A percentile compares a stretch with the other conserved stretches of the same genome.
Evolutionary conservation across 331 rosid genomes (phyloP).

Genomic region (Cucumis variabilis): DNA sequence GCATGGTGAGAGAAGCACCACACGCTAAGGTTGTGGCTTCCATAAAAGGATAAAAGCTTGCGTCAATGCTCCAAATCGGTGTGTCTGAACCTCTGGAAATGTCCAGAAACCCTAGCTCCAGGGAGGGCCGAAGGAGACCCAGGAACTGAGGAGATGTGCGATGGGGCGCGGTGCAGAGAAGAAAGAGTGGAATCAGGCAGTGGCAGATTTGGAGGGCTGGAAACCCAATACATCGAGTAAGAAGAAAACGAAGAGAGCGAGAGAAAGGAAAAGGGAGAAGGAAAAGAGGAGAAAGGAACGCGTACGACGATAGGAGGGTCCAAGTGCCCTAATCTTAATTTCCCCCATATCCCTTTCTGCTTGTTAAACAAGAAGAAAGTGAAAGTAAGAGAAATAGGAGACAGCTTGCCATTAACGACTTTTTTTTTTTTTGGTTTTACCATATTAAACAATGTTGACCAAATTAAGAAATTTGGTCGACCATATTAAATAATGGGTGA

Average conservation of each 20-base stretch:
- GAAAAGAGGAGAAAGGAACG: neutral
- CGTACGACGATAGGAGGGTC: neutral
- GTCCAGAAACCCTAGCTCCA: conserved; percentile 64
- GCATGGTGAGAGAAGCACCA: too few relatives aligned
- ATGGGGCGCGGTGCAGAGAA: neutral
- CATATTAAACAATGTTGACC: too few relatives aligned
- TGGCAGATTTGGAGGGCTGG: conserved; percentile 10
- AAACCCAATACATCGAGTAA: neutral
- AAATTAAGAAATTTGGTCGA: too few relatives aligned
- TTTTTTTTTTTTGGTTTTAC: too few relatives aligned
- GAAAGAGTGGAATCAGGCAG: neutral
- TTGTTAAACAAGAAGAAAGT: too few relatives aligned
- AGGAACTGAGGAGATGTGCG: neutral
- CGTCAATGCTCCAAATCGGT: conserved; percentile 50
- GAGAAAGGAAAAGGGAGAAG: neutral
- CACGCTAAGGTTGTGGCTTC: conserved; percentile 78
- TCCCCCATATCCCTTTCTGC: too few relatives aligned
- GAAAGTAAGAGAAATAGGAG: too few relatives aligned
- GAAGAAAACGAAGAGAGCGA: neutral
- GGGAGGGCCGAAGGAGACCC: conserved; percentile 7
- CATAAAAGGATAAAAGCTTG: conserved; percentile 56
- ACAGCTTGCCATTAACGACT: too few relatives aligned
- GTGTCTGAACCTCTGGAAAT: neutral
- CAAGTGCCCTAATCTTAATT: neutral
- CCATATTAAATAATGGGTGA: too few relatives aligned